Conservation (phyloP, 192 early-diverging fungal species). For the Blastocladiella britannica region DNA sequence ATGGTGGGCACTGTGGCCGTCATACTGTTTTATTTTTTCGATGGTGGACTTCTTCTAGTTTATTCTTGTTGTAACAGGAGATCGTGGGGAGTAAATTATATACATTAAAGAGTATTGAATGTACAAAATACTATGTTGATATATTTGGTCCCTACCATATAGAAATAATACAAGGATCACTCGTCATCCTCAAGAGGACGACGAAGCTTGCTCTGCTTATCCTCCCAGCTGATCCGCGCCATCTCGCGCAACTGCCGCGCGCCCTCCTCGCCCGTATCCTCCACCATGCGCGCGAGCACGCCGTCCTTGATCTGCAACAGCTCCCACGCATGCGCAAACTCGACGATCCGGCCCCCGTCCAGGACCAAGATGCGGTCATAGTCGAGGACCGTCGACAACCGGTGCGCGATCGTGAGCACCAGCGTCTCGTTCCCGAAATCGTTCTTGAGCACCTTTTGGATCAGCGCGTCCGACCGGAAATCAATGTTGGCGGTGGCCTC, state of each 20-base stretch:
- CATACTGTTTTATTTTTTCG: too few species aligned
- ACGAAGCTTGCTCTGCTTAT: constrained; percentile 1
- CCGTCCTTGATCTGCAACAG: constrained; percentile 2
- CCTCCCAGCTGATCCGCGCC: constrained; percentile 13
- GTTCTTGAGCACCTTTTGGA: constrained; percentile 42
- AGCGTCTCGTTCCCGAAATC: constrained; percentile 32
- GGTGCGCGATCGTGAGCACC: constrained; percentile 55
- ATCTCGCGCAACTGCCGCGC: constrained; percentile 9
- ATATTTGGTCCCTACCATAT: too few species aligned
- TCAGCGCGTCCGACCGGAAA: constrained; percentile 33
- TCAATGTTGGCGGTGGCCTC: constrained; percentile 9
- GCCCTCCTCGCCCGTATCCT: constrained; percentile 13
- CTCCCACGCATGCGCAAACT: not conserved
- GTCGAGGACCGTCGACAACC: constrained; percentile 42
- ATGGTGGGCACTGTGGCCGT: too few species aligned
- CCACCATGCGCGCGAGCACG: constrained; percentile 14
- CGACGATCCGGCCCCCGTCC: constrained; percentile 16
- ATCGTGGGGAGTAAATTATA: too few species aligned
- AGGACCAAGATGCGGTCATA: constrained; percentile 21
- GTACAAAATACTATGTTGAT: too few species aligned
- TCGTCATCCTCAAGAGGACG: not conserved
- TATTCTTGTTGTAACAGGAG: too few species aligned
- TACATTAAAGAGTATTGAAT: too few species aligned
- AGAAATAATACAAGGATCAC: too few species aligned
- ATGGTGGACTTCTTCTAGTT: too few species aligned